Evolutionary conservation across 140 eudicot species (phyloP), one percentile per base, ranked within the genome.

Genomic region (Erigeron philadelphicus): DNA sequence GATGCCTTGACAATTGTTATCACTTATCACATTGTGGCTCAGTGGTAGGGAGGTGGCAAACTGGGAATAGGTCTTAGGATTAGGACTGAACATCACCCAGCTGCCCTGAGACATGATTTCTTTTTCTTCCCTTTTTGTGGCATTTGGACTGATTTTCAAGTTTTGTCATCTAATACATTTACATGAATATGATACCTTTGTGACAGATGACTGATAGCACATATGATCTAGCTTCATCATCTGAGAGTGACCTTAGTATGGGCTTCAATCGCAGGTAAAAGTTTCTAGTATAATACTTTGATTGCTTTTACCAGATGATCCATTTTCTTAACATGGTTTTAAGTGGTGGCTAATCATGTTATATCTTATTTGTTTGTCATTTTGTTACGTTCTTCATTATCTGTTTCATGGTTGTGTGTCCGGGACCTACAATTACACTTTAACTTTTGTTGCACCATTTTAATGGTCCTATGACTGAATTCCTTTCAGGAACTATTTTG

Each of bases 201-300:
- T 76, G 76, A 64, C 94, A 93, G 98, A 76, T 79, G 41, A 67
- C 74, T 46, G 81, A 82, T 73, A 70, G 86, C 77, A 70, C 89
- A 68, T 86, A 79, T 72, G 87, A 84, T 75, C 80, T 87, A 18
- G 79, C 87, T 78, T 86, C 96, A 48, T 86, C 92, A 44, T 86
- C 96, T 46, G 86, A 84, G 53, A 77, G 75, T 74, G 88, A 84
- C 41, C 67, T 73, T 70, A 81, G 62, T 69, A 50, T 57, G 58
- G 92, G 88, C 74, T 44, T 69, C 58, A 68, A 48, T 74, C 61
- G 62, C 83, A 86, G 96, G 96, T 88, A 81, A 64, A n/a, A 17
- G 15, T 8, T 59, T 49, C 10, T 72, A 6, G 13, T n/a, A 43
- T 67, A 1, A 47, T 46, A 13, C 50, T 41, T 66, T 19, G 11